These are phyloP conservation scores for Aspergillus carlsbadensis DNA, from an alignment of 495 filamentous ascomycete species.

Conservation along the genomic window DNA sequence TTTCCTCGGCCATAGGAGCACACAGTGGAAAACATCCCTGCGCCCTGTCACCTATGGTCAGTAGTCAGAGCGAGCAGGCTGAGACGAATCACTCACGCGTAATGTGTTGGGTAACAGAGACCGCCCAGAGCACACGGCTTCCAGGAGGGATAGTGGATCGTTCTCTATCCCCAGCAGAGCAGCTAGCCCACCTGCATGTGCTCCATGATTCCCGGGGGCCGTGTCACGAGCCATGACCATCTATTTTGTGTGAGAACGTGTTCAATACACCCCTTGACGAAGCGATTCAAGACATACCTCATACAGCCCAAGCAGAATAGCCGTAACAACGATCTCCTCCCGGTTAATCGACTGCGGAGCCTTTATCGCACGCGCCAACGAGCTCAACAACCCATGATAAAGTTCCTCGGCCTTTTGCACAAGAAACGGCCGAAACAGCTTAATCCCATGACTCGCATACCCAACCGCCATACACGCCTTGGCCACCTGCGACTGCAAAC, in stretches of 20 bases:
- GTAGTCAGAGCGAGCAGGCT: too few species aligned
- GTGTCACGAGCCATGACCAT: conserved; percentile 22
- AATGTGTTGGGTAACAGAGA: conserved; percentile 7
- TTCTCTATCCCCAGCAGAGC: conserved; percentile 23
- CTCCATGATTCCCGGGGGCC: conserved; percentile 21
- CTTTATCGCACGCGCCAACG: conserved; percentile 22
- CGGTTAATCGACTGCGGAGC: background rate
- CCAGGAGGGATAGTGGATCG: conserved; percentile 17
- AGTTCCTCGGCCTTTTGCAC: conserved; percentile 19
- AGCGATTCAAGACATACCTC: conserved; percentile 26
- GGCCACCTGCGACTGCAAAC: conserved; percentile 22
- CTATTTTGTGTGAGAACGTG: too few species aligned
- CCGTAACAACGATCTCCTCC: conserved; percentile 20
- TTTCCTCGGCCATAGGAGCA: background rate
- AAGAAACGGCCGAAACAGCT: conserved; percentile 23
- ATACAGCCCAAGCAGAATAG: conserved; percentile 28
- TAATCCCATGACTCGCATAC: conserved; percentile 27
- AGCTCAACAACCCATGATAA: conserved; percentile 28
- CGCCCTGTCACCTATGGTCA: too few species aligned
- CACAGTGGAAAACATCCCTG: background rate
- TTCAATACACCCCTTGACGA: too few species aligned
- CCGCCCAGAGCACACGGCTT: conserved; percentile 16
- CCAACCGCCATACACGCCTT: conserved; percentile 29
- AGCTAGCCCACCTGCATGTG: conserved; percentile 26
- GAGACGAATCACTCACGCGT: conserved; percentile 8